Evolutionary conservation across 805 yeast species (phyloP).

Genomic region (Nakazawaea ishiwadae): DNA sequence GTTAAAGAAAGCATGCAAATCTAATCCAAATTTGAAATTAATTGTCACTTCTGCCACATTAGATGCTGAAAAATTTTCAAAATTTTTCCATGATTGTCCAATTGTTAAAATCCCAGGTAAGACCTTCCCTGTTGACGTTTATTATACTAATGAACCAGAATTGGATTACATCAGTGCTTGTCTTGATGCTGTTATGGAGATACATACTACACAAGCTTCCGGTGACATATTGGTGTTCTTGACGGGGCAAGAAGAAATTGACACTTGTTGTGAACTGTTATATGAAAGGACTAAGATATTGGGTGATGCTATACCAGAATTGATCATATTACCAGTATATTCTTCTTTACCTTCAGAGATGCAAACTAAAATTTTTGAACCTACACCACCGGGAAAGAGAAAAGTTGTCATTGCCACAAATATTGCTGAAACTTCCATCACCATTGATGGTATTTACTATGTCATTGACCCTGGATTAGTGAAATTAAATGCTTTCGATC

Average conservation of each 20-base stretch:
- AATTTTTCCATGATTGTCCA: conserved; percentile 77
- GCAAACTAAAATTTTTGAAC: conserved; percentile 85
- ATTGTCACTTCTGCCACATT: conserved; percentile 92
- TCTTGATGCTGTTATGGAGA: conserved; percentile 78
- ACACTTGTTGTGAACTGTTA: conserved; percentile 75
- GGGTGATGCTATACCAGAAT: conserved; percentile 58
- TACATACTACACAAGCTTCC: conserved; percentile 70
- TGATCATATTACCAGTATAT: conserved; percentile 81
- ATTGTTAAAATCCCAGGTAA: conserved; percentile 83
- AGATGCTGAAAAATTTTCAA: conserved; percentile 81
- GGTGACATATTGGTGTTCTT: conserved; percentile 83
- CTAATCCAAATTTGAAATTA: conserved; percentile 68
- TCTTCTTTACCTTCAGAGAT: conserved; percentile 88
- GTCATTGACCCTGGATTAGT: conserved; percentile 96
- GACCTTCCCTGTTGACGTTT: conserved; percentile 82
- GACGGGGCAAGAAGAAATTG: conserved; percentile 95
- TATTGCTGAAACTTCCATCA: conserved; percentile 95
- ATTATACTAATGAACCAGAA: conserved; percentile 79
- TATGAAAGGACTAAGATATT: conserved; percentile 58
- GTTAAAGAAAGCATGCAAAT: conserved; percentile 65
- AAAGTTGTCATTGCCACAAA: conserved; percentile 94
- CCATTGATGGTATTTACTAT: conserved; percentile 88
- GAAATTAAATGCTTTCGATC: conserved; percentile 83
- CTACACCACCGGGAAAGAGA: conserved; percentile 76
- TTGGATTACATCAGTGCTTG: conserved; percentile 82